Evolutionary conservation across 441 rosid species (phyloP), one percentile per base, ranked within the genome.

Genomic region (Gossypium schwendimanii): DNA sequence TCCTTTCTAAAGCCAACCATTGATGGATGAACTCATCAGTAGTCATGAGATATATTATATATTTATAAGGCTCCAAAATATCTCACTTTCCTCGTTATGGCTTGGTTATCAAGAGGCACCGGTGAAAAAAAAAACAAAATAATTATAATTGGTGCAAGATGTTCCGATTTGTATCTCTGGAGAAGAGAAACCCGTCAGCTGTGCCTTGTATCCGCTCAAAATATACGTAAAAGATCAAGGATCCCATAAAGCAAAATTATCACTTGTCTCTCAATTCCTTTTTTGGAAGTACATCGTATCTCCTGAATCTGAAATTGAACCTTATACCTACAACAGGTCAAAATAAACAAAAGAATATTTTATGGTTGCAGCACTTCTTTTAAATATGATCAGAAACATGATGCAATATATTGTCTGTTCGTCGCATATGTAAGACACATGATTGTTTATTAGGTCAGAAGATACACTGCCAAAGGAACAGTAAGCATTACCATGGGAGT

Each of bases 211-310:
- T 63, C 66, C 17, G 12, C 61, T 72, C 55, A 36, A 6, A 63
- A 20, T 14, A 57, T 31, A 47, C 55, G 24, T 63, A 65, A 64
- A 47, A 67, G 60, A 57, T 67, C 20, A 49, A 18, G 23, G 49
- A 39, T 33, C 7, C 28, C 23, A 12, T n/a, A 9, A 12, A 49
- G 18, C 47, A 20, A 45, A 55, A 47, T 11, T 72, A 73, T 84
- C 79, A 95, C 83, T 87, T 90, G 63, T 91, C 92, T n/a, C 84
- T 96, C 70, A 85, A 50, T 79, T 93, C 97, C 81, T 82, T 84
- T 71, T 85, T 95, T 0, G 97, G 99, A 41, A 92, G 98, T 58
- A 83, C 72, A 78, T 93, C 99, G 71, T 45, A 81, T 77, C 92
- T 87, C 80, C 91, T 84, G 76, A 90, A 85, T 86, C 97, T 83